Evolutionary conservation across 148 eudicot species (phyloP).

Genomic region (Polygonum aviculare): DNA sequence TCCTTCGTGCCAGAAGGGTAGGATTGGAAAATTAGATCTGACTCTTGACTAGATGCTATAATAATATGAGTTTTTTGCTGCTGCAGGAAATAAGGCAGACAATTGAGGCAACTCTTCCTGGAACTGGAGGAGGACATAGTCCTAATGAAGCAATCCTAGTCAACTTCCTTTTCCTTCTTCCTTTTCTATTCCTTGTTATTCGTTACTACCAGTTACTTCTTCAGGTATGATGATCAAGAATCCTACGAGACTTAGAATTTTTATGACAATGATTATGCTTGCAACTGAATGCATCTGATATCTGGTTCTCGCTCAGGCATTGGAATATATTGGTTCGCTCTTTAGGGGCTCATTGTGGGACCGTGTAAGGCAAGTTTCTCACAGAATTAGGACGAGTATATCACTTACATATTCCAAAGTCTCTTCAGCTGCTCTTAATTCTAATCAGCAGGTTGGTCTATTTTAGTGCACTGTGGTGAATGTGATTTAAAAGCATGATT

Average conservation of each 20-base stretch:
- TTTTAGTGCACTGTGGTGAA: not conserved
- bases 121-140: constrained; percentile 79
- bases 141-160: constrained; percentile 55
- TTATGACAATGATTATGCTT: not conserved
- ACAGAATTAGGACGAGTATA: constrained; percentile 52
- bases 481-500: not conserved
- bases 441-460: constrained; percentile 57
- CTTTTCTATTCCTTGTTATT: constrained; percentile 43
- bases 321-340: constrained; percentile 16
- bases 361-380: constrained; percentile 57
- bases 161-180: constrained; percentile 64
- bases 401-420: constrained; percentile 47
- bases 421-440: constrained; percentile 43
- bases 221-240: constrained; percentile 37
- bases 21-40: not conserved
- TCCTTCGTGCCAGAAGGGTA: not conserved
- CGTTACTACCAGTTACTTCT: constrained; percentile 53
- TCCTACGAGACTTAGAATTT: not conserved
- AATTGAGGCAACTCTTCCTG: constrained; percentile 77
- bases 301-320: constrained; percentile 44
- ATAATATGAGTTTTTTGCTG: not conserved
- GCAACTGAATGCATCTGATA: constrained; percentile 18
- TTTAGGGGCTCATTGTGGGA: constrained; percentile 45
- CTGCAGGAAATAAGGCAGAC: constrained; percentile 67
- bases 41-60: constrained; percentile 5